A percentile compares a stretch with the other conserved stretches of the same genome.
phyloP scores from a whole-genome alignment of 2,329 filamentous ascomycete species.

The Scedosporium dehoogii region DNA sequence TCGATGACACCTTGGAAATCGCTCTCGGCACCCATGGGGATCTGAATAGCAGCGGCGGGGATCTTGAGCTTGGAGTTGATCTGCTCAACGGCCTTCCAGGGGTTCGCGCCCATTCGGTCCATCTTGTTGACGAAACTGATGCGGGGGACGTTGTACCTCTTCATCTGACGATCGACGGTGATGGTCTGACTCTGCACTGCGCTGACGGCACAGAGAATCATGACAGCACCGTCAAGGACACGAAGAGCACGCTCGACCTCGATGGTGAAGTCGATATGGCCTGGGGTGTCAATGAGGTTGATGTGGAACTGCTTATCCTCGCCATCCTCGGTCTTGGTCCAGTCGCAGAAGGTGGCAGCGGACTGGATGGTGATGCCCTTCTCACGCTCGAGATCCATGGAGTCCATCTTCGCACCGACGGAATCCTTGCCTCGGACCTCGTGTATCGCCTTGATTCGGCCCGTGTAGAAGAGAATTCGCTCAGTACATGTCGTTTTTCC shows the following conservation, averaged over 20 bases:
- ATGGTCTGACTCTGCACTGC: slow-evolving; percentile 98
- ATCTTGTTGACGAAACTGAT: slow-evolving; percentile 99
- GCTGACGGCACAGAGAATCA: slow-evolving; percentile 96
- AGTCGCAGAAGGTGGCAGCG: slow-evolving; percentile 95
- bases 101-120: slow-evolving; percentile 97
- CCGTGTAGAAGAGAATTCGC: slow-evolving; percentile 95
- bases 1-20: slow-evolving; percentile 89
- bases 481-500: slow-evolving; percentile 97
- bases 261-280: slow-evolving; percentile 98
- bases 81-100: slow-evolving; percentile 94
- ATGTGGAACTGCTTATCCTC: slow-evolving; percentile 90
- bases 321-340: slow-evolving; percentile 76
- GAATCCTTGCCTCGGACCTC: slow-evolving; percentile 92
- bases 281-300: slow-evolving; percentile 97
- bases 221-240: slow-evolving; percentile 91
- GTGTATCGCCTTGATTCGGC: slow-evolving; percentile 92
- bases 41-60: slow-evolving; percentile 83
- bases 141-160: slow-evolving; percentile 90
- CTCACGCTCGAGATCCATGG: slow-evolving; percentile 92
- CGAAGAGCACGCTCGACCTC: slow-evolving; percentile 93
- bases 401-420: slow-evolving; percentile 98
- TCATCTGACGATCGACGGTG: slow-evolving; percentile 97
- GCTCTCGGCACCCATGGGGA: slow-evolving; percentile 89
- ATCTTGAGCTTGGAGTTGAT: slow-evolving; percentile 96
- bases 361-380: slow-evolving; percentile 97